Conservation (phyloP, 805 yeast species). For the Yarrowia divulgata region DNA sequence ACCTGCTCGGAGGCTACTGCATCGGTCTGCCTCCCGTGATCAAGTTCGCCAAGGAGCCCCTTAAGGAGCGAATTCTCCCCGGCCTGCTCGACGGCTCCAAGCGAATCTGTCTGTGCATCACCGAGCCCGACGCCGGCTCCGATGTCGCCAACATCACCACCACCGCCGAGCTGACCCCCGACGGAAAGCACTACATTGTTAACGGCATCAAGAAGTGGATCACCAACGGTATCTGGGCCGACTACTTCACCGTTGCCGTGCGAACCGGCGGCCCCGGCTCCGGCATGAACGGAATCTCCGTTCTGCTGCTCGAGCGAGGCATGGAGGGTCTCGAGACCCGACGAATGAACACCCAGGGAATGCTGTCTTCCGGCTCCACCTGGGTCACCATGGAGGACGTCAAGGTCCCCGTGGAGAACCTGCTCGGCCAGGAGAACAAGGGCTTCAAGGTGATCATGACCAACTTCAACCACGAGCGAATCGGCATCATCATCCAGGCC, state of each 20-base stretch:
- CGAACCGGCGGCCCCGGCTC: constrained; percentile 54
- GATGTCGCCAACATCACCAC: constrained; percentile 55
- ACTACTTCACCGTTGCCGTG: constrained; percentile 55
- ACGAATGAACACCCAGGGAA: constrained; percentile 54
- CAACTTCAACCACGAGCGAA: constrained; percentile 56
- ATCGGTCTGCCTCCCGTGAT: constrained; percentile 54
- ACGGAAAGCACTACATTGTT: constrained; percentile 53
- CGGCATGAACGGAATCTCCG: constrained; percentile 53
- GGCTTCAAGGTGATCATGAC: constrained; percentile 55
- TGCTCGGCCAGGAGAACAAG: constrained; percentile 53
- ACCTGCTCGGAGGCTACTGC: constrained; percentile 53
- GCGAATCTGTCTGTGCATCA: constrained; percentile 54
- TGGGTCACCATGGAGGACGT: constrained; percentile 55
- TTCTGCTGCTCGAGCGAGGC: constrained; percentile 52
- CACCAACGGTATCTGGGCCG: constrained; percentile 55
- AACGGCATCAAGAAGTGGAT: constrained; percentile 57
- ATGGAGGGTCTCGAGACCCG: constrained; percentile 52
- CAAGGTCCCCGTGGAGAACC: constrained; percentile 54
- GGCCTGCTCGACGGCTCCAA: constrained; percentile 51
- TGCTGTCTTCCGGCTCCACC: constrained; percentile 54
- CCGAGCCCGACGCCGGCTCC: constrained; percentile 57
- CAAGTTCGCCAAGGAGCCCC: constrained; percentile 49
- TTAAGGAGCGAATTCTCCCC: constrained; percentile 52
- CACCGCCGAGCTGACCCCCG: constrained; percentile 51
- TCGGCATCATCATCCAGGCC: constrained; percentile 54